Base-by-base conservation (phyloP, 345 rosid species). In the Eucalyptus regnans region DNA sequence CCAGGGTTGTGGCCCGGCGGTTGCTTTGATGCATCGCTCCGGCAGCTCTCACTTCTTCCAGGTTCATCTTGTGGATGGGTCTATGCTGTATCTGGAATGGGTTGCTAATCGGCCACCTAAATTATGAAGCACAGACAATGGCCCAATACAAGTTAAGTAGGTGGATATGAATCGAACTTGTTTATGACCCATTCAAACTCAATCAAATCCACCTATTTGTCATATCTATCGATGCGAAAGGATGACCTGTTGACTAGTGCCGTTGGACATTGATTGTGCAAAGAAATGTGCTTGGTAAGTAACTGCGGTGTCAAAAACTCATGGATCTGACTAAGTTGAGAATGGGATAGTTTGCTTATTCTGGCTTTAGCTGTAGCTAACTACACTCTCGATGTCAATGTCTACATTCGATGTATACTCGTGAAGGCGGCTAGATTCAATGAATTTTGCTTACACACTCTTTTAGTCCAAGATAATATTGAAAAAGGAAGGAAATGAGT, bases 201-300 rank as follows among this genome's bases (percentile, higher is more conserved):
- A 27, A 60, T 60, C 31, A 5, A 12, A 27, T 7, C 12, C 15
- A 29, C 17, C 1, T 2, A 6, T 62, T 62, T 29, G 8, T 1
- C 68, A 58, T 58, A 2, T 60, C 13, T 6, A 60, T 27, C 0
- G 8, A 60, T 29, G 31, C 0, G 4, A 60, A 27, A 27, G 4
- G 16, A 60, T 60, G 68, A 60, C 31, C 6, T 60, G 6, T 1
- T 6, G 14, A 60, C 15, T 1, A 60, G 31, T 27, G 16, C 7
- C n/a, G 1, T 1, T 6, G 4, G 12, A 60, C 0, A 0, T 27
- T 13, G 15, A 60, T 4, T 1, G 1, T 60, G 66, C 66, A 60
- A 27, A 3, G 31, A 60, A 1, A 27, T 5, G n/a, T 60, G 31
- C 66, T 25, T 60, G 3, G 31, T 60, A 5, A 60, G 66, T 27